Evolutionary conservation across 371 early-diverging fungal genomes (phyloP), one percentile per base, ranked within the genome.

Genomic region (Lichtheimia ramosa): DNA sequence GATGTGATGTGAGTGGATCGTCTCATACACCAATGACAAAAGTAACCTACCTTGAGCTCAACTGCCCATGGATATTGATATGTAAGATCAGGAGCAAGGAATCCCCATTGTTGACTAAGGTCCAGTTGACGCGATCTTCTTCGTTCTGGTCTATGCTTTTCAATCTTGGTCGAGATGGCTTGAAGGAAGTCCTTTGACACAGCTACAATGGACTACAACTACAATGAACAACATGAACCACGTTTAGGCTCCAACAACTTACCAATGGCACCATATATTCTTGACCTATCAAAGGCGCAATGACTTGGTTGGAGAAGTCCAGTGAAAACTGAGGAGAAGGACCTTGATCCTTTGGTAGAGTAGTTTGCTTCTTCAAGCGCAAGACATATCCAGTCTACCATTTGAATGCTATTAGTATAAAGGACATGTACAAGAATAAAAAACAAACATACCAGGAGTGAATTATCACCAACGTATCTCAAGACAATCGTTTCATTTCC

Each of bases 401-500:
- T 27, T 77, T 73, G 43, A 3, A 41, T 54, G 16, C 42, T 4
- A 46, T 5, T 6, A 42, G 0, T n/a, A 2, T 41, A 5, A 23
- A 10, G n/a, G n/a, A 14, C 39, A n/a, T 39, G 25, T 53, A 43
- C 0, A 5, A 40, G 14, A 13, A 15, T 39, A 48, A 46, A 28
- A 34, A 2, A 16, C 1, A 21, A 24, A 28, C 34, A 54, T 75
- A 82, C 83, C 23, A 62, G 66, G 2, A 12, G 23, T 1, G 43
- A 23, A 25, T 70, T 42, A 21, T 56, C 23, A n/a, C 83, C 78
- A 14, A 15, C 49, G 54, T 77, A 79, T 25, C 62, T 16, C 4
- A 81, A 48, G 1, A 79, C 74, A n/a, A 83, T 25, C 43, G 76
- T 75, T 5, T 68, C 66, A 51, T 83, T 83, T 16, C 83, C 83